A percentile compares a stretch with the other conserved stretches of the same genome.
phyloP scores from a whole-genome alignment of 2,329 filamentous ascomycete genomes.

The Xylaria sp. region DNA sequence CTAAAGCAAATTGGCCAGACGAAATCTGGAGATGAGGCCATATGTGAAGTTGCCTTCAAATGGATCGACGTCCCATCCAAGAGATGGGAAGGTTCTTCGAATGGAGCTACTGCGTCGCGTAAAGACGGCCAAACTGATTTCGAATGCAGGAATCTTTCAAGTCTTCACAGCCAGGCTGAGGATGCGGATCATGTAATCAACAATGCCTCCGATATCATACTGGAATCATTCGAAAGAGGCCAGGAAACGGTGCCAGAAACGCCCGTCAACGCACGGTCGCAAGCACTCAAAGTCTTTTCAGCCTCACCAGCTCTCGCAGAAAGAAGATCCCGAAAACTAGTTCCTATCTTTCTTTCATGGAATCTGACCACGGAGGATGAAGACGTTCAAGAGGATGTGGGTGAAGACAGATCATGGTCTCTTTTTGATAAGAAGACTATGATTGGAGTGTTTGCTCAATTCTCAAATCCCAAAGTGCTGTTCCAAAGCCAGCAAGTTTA shows the following conservation, averaged over 20 bases:
- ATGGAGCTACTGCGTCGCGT: slow-evolving; percentile 48
- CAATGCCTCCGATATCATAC: slow-evolving; percentile 67
- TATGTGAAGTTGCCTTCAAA: slow-evolving; percentile 77
- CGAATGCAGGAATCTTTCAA: slow-evolving; percentile 80
- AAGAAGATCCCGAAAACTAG: slow-evolving; percentile 82
- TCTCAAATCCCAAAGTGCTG: slow-evolving; percentile 85
- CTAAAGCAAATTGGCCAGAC: slow-evolving; percentile 78
- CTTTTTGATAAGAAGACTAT: slow-evolving; percentile 86
- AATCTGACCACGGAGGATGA: slow-evolving; percentile 65
- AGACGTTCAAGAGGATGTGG: slow-evolving; percentile 43
- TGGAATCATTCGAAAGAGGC: slow-evolving; percentile 70
- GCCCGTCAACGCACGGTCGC: slow-evolving; percentile 71
- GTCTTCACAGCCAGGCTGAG: slow-evolving; percentile 63
- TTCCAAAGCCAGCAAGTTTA: slow-evolving; percentile 83
- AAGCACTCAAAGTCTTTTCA: slow-evolving; percentile 82
- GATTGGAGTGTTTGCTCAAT: slow-evolving; percentile 82
- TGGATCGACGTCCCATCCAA: slow-evolving; percentile 75
- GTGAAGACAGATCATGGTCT: slow-evolving; percentile 65
- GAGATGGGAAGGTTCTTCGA: slow-evolving; percentile 60
- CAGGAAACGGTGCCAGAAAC: slow-evolving; percentile 65
- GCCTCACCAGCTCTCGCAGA: slow-evolving; percentile 82
- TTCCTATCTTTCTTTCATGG: slow-evolving; percentile 89
- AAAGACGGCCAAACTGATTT: slow-evolving; percentile 73
- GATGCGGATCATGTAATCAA: slow-evolving; percentile 64
- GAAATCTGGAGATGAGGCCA: slow-evolving; percentile 75